Evolutionary conservation across 805 yeast species (phyloP).

Genomic region (Candida palmyrensis): DNA sequence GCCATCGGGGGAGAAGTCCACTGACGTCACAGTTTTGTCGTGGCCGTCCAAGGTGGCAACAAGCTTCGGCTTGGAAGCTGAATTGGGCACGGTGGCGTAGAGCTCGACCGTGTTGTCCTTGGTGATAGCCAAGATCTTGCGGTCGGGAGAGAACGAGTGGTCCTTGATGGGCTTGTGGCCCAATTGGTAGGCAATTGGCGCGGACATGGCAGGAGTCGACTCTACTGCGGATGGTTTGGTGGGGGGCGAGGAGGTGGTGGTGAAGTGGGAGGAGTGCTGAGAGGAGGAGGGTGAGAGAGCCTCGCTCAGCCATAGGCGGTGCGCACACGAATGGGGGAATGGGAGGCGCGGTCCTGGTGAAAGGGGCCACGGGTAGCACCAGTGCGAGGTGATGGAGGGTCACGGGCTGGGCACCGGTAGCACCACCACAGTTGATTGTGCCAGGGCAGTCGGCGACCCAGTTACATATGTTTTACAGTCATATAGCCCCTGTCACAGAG

Average conservation of each 20-base stretch:
- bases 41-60: constrained; percentile 73
- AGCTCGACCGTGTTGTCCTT: constrained; percentile 73
- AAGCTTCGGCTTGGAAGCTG: constrained; percentile 47
- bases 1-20: constrained; percentile 85
- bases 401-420: too few species aligned
- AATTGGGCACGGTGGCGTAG: constrained; percentile 56
- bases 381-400: too few species aligned
- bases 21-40: constrained; percentile 91
- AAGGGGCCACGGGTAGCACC: too few species aligned
- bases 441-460: too few species aligned
- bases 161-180: constrained; percentile 87
- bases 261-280: background rate
- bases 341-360: background rate
- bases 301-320: background rate
- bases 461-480: too few species aligned
- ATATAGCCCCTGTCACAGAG: too few species aligned
- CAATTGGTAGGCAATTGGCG: constrained; percentile 51
- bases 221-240: constrained; percentile 14
- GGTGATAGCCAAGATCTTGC: constrained; percentile 67
- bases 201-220: constrained; percentile 20
- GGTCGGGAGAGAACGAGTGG: constrained; percentile 78
- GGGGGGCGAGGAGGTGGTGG: background rate
- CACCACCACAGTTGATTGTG: too few species aligned
- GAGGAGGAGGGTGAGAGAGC: background rate
- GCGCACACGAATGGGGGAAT: background rate